phyloP scores from a whole-genome alignment of 179 eudicot genomes.

The Corrigiola litoralis region DNA sequence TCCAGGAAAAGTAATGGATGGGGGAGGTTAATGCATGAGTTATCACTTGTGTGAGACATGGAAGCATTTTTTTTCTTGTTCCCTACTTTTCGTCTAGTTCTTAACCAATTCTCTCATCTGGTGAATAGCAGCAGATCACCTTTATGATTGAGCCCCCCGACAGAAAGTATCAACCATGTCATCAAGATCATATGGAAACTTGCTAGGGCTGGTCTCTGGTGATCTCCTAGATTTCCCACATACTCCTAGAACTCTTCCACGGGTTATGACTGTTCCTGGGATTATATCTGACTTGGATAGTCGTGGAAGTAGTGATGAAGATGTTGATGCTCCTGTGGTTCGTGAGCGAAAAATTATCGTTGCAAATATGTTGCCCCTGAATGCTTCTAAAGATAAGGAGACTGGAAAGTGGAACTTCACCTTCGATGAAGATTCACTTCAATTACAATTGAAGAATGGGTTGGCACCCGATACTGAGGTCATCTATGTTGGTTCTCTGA shows the following conservation, averaged over 20 bases:
- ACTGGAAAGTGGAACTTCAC: slow-evolving; percentile 62
- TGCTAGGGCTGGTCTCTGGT: slow-evolving; percentile 61
- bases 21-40: too few species aligned
- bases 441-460: slow-evolving; percentile 72
- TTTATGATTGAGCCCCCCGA: slow-evolving; percentile 25
- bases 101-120: neutral
- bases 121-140: slow-evolving; percentile 16
- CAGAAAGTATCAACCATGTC: slow-evolving; percentile 38
- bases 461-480: slow-evolving; percentile 64
- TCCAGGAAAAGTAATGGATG: too few species aligned
- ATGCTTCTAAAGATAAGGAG: slow-evolving; percentile 49
- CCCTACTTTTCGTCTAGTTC: neutral
- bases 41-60: neutral
- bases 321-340: slow-evolving; percentile 39
- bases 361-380: slow-evolving; percentile 73
- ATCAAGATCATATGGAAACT: slow-evolving; percentile 62
- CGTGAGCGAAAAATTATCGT: slow-evolving; percentile 66
- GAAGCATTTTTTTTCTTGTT: neutral
- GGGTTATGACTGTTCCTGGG: slow-evolving; percentile 80
- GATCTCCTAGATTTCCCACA: slow-evolving; percentile 54
- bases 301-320: slow-evolving; percentile 49
- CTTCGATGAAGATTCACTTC: slow-evolving; percentile 66
- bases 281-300: slow-evolving; percentile 56
- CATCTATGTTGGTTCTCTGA: slow-evolving; percentile 77
- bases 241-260: slow-evolving; percentile 68